These are phyloP conservation scores for Aspergillus sp. DNA, from an alignment of 2,329 filamentous ascomycete species.

Conservation along the genomic window DNA sequence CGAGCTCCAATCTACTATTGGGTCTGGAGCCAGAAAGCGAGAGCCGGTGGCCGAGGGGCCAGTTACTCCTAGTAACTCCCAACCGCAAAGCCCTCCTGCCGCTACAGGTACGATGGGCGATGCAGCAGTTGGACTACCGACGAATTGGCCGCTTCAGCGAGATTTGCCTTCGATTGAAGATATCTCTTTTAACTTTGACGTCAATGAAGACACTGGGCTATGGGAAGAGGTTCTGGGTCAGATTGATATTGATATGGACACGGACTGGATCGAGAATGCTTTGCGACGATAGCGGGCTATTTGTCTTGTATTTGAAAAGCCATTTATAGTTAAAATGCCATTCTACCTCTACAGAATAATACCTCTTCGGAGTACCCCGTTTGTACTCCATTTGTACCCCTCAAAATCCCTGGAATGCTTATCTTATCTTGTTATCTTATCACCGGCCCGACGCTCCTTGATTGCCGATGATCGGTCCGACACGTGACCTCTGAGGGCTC, in stretches of 20 bases:
- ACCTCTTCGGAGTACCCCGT: too few species aligned
- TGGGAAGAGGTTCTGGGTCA: slow-evolving; percentile 37
- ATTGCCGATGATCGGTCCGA: slow-evolving; percentile 17
- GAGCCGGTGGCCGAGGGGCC: slow-evolving; percentile 4
- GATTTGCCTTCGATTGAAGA: slow-evolving; percentile 20
- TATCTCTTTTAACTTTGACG: slow-evolving; percentile 28
- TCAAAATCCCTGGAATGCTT: neutral
- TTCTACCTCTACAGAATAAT: too few species aligned
- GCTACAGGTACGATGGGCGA: slow-evolving; percentile 1
- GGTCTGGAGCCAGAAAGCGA: slow-evolving; percentile 10
- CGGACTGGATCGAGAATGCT: slow-evolving; percentile 31
- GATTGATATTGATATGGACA: slow-evolving; percentile 36
- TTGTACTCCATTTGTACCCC: too few species aligned
- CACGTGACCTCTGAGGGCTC: slow-evolving; percentile 16
- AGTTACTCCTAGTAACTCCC: slow-evolving; percentile 10
- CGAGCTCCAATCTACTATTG: slow-evolving; percentile 26
- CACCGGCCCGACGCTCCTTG: slow-evolving; percentile 14
- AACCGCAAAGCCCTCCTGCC: slow-evolving; percentile 6
- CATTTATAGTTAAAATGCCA: too few species aligned
- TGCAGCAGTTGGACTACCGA: slow-evolving; percentile 1
- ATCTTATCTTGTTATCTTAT: neutral
- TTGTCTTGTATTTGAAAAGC: neutral
- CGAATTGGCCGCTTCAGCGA: slow-evolving; percentile 13
- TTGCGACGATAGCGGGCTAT: slow-evolving; percentile 13
- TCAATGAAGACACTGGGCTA: slow-evolving; percentile 31